phyloP scores from a whole-genome alignment of 768 basidiomycete species.

The Clathrus columnatus region DNA sequence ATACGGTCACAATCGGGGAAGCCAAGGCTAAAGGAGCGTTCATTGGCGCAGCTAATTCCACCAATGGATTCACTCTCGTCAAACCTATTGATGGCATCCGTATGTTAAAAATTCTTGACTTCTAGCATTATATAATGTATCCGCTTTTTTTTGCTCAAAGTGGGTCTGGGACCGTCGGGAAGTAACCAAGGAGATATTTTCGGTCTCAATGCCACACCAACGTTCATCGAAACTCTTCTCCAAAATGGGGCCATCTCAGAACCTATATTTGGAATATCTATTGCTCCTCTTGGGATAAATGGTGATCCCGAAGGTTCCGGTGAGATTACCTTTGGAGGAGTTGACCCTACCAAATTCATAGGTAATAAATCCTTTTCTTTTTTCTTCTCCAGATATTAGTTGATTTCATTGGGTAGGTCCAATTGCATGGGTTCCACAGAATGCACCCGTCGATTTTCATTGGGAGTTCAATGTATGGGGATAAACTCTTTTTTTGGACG shows the following conservation, averaged over 20 bases:
- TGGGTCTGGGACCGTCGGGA: conserved; percentile 6
- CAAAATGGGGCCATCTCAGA: not conserved
- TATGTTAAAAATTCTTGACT: not conserved
- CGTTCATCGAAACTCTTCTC: conserved; percentile 5
- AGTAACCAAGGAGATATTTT: conserved; percentile 2
- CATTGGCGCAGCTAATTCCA: not conserved
- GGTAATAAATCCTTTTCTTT: not conserved
- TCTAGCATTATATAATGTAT: not conserved
- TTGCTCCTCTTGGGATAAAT: not conserved
- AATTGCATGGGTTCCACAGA: conserved; percentile 7
- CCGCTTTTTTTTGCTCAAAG: not conserved
- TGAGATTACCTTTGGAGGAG: conserved; percentile 5
- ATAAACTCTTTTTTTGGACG: not conserved
- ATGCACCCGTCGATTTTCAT: conserved; percentile 1
- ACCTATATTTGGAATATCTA: conserved; percentile 5
- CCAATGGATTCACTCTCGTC: conserved; percentile 1
- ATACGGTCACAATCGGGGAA: conserved; percentile 6
- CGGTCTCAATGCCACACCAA: conserved; percentile 1
- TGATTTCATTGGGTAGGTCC: not conserved
- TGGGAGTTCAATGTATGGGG: conserved; percentile 8
- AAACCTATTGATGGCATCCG: conserved; percentile 9
- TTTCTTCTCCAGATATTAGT: too few species aligned
- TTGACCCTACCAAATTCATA: not conserved
- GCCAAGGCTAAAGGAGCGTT: not conserved
- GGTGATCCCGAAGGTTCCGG: conserved; percentile 2